Conservation (phyloP, 1,139 yeast genomes). For the Lodderomyces oxycetoniae region DNA sequence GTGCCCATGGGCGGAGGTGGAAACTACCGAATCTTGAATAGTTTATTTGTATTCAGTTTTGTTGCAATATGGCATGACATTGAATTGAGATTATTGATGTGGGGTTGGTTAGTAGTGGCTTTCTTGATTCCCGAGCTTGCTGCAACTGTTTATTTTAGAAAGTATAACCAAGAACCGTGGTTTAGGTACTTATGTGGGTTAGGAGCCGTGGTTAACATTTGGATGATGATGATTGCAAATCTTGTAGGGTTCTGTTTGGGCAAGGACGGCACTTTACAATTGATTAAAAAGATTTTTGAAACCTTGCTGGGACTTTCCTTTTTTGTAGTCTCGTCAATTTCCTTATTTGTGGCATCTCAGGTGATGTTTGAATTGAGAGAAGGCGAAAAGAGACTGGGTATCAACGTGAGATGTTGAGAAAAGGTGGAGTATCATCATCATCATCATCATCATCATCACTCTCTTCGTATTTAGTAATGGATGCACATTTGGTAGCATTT, state of each 20-base stretch:
- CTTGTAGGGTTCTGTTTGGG: slow-evolving; percentile 93
- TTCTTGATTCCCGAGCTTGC: slow-evolving; percentile 84
- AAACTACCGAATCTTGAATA: slow-evolving; percentile 60
- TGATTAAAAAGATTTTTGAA: slow-evolving; percentile 66
- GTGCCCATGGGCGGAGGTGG: slow-evolving; percentile 86
- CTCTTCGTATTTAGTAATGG: no score
- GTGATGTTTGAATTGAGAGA: slow-evolving; percentile 94
- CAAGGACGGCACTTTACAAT: slow-evolving; percentile 67
- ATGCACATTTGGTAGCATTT: no score
- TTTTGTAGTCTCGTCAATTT: slow-evolving; percentile 57
- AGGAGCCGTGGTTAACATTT: slow-evolving; percentile 85
- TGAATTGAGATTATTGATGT: slow-evolving; percentile 72
- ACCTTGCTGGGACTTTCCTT: slow-evolving; percentile 66
- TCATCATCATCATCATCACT: not conserved
- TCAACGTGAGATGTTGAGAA: slow-evolving; percentile 75
- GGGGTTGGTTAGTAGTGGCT: slow-evolving; percentile 95
- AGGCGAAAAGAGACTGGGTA: slow-evolving; percentile 76
- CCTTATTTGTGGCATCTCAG: slow-evolving; percentile 80
- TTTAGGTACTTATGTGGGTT: slow-evolving; percentile 76
- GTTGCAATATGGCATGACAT: slow-evolving; percentile 99
- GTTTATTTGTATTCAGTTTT: slow-evolving; percentile 86
- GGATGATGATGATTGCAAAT: slow-evolving; percentile 99
- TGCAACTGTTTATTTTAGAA: slow-evolving; percentile 47
- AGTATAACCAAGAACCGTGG: slow-evolving; percentile 54
- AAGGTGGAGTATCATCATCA: not conserved